Evolutionary conservation across 2,329 filamentous ascomycete genomes (phyloP), one percentile per base, ranked within the genome.

Genomic region (Lachnum nothofagi): DNA sequence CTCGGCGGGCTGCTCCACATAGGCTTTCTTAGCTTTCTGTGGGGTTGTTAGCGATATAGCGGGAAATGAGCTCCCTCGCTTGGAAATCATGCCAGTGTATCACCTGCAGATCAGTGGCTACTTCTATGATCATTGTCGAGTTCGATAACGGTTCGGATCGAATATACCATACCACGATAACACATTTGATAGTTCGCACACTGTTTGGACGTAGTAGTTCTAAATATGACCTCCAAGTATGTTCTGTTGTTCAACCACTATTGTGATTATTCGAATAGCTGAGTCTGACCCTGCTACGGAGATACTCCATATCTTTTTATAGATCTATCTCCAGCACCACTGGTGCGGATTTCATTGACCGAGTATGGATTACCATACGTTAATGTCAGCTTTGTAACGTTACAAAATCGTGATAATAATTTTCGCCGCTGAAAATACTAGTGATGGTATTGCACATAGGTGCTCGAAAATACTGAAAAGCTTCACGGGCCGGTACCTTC

Each of bases 141-240:
- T n/a, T n/a, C n/a, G n/a, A n/a, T n/a, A n/a, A n/a, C n/a, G n/a
- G n/a, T n/a, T n/a, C n/a, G n/a, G n/a, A n/a, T n/a, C n/a, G n/a
- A n/a, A n/a, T n/a, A n/a, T n/a, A n/a, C n/a, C n/a, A n/a, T n/a
- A n/a, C n/a, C n/a, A n/a, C n/a, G n/a, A n/a, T n/a, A n/a, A n/a
- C n/a, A n/a, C n/a, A n/a, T n/a, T n/a, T n/a, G n/a, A n/a, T n/a
- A n/a, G n/a, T n/a, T n/a, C n/a, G n/a, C n/a, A n/a, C n/a, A n/a
- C n/a, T n/a, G n/a, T n/a, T n/a, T n/a, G n/a, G n/a, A n/a, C n/a
- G n/a, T n/a, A n/a, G n/a, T n/a, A n/a, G 8, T 72, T 77, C 19
- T 74, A 63, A 5, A 72, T 70, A 53, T 78, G 73, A 2, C 76
- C 75, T 16, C 76, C 76, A 52, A 76, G 56, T 7, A 41, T 44